Base-by-base conservation (phyloP, 192 early-diverging fungal species). In the Pilaira anomala region DNA sequence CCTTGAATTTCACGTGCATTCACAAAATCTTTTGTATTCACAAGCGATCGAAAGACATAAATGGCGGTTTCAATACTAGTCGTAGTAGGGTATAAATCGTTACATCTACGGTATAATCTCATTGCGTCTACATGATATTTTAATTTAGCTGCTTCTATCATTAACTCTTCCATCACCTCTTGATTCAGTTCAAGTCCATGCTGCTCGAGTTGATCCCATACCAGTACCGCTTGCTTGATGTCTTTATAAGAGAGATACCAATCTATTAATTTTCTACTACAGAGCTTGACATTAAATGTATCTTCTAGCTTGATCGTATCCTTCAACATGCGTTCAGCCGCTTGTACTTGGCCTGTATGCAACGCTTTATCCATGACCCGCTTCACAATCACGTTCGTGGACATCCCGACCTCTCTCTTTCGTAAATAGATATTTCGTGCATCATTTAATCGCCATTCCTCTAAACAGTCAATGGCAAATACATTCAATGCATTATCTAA, bases 31-130 rank as follows among this genome's bases (percentile, higher is more conserved):
- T 50, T 60, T 13, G 48, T 26, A 39, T 9, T 19, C 11, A 60
- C 26, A 11, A 58, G 21, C 3, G 57, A 41, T 8, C 18, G 3
- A 14, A 67, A 18, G 8, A 67, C 44, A 28, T 22, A 29, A 1
- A 48, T 50, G 22, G 24, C 22, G 7, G 41, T 30, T 8, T 49
- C 30, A 3, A 33, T 25, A 25, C 1, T 18, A 9, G 57, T 21
- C 33, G 65, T n/a, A 51, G 57, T 21, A 49, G 65, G 55, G 33
- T 55, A 48, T 45, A 45, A 28, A 30, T 55, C 24, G 46, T 55
- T 50, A 6, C 16, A 51, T 53, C 48, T 40, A 52, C 36, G 39
- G 50, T 53, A 54, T 64, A 54, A 18, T 7, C 18, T 28, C 45
- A 39, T 51, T 1, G 49, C 25, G 42, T 58, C 54, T 2, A 45